Evolutionary conservation across 208 protist species (phyloP).

Genomic region (Leishmania major): DNA sequence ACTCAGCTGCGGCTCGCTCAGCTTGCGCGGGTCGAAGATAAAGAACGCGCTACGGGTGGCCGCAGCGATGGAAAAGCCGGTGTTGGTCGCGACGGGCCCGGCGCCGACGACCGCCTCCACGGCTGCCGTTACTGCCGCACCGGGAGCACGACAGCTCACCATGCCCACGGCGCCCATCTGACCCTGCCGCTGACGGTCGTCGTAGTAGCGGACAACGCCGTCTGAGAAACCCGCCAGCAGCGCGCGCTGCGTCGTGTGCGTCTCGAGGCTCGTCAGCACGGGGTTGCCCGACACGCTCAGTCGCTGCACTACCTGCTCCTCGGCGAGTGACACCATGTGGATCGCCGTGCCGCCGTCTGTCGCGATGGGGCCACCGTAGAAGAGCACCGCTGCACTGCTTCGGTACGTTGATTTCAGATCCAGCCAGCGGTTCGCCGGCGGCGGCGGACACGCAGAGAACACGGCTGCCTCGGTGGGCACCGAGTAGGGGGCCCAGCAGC

Average conservation of each 20-base stretch:
- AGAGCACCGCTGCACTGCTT: conserved; percentile 69
- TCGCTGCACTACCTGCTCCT: conserved; percentile 85
- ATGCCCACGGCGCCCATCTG: conserved; percentile 73
- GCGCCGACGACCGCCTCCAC: conserved; percentile 43
- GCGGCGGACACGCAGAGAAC: conserved; percentile 76
- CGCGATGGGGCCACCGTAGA: conserved; percentile 84
- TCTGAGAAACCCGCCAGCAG: conserved; percentile 83
- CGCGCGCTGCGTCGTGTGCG: conserved; percentile 71
- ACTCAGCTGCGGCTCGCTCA: conserved; percentile 50
- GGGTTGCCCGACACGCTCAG: conserved; percentile 75
- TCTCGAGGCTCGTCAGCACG: conserved; percentile 60
- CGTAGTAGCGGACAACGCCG: conserved; percentile 86
- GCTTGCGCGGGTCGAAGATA: conserved; percentile 80
- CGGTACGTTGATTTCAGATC: conserved; percentile 80
- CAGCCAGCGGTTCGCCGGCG: conserved; percentile 54
- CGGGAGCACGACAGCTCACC: conserved; percentile 37
- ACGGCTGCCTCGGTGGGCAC: conserved; percentile 67
- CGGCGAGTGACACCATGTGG: conserved; percentile 72
- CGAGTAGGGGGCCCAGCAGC: conserved; percentile 56
- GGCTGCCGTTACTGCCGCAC: not conserved
- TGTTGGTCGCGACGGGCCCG: conserved; percentile 35
- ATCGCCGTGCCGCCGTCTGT: conserved; percentile 68
- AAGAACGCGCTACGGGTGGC: conserved; percentile 51
- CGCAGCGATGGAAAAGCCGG: conserved; percentile 59
- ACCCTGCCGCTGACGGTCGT: conserved; percentile 80